Percentiles rank a stretch among this genome's conserved stretches.
phyloP scores from a whole-genome alignment of 2,329 filamentous ascomycete genomes.

The Trichoderma harzianum region DNA sequence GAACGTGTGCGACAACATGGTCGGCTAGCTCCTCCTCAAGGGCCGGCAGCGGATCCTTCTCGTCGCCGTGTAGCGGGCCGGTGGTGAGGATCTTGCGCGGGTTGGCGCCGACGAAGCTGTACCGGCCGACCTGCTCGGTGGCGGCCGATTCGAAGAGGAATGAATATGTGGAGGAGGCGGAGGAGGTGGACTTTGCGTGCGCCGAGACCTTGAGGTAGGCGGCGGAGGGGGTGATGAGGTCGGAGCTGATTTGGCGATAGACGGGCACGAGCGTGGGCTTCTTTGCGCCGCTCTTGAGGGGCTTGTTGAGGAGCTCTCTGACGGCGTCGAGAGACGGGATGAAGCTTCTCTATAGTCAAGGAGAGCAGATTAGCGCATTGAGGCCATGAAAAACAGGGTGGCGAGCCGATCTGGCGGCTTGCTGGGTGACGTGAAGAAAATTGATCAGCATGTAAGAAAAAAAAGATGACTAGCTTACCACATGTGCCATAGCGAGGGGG shows the following conservation, averaged over 20 bases:
- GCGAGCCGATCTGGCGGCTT: not conserved
- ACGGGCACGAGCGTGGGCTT: conserved; percentile 73
- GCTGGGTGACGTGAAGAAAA: not conserved
- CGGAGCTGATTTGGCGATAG: conserved; percentile 81
- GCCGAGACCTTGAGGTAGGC: conserved; percentile 89
- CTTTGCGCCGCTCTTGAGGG: conserved; percentile 28
- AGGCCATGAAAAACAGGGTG: not conserved
- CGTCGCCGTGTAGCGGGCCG: conserved; percentile 80
- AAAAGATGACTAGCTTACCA: conserved; percentile 24
- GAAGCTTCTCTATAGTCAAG: conserved; percentile 31
- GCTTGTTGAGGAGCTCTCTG: conserved; percentile 40
- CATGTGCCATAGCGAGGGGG: conserved; percentile 28
- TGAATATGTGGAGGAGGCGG: conserved; percentile 64
- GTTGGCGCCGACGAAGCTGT: conserved; percentile 89
- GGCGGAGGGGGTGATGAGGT: conserved; percentile 89
- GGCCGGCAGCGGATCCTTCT: conserved; percentile 76
- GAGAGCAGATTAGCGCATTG: conserved; percentile 8
- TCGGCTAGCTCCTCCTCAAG: conserved; percentile 78
- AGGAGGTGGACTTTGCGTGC: conserved; percentile 50
- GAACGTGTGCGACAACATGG: conserved; percentile 77
- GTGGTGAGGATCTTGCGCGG: conserved; percentile 79
- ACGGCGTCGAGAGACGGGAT: conserved; percentile 47
- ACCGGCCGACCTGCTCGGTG: conserved; percentile 88
- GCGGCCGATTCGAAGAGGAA: conserved; percentile 96
- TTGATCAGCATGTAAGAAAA: not conserved